Evolutionary conservation across 768 basidiomycete genomes (phyloP), one percentile per base, ranked within the genome.

Genomic region (Rhodotorula toruloides): DNA sequence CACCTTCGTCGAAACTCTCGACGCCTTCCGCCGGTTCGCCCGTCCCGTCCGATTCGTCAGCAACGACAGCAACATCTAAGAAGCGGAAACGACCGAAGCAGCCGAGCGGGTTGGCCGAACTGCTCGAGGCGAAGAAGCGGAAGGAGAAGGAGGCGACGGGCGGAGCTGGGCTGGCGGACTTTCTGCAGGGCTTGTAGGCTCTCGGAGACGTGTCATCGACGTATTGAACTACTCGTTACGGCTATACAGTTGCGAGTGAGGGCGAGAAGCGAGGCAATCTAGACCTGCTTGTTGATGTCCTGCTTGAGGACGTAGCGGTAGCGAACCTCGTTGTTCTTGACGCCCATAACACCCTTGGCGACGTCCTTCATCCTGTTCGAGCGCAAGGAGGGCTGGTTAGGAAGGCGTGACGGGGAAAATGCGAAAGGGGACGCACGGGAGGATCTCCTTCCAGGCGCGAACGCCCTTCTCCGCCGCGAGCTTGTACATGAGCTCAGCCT

Each of bases 401-500:
- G 80, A 83, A 27, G 82, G 80, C 73, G 37, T 17, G 12, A 58
- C 17, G 31, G 22, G 19, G 13, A 42, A 44, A 22, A 14, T 10
- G 27, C 34, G 27, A 17, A 22, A 36, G 36, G 22, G 11, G 46
- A 34, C 40, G 34, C 27, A 56, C 48, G 52, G 52, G 54, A 42
- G 25, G 39, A 54, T 31, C 55, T 65, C 59, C 66, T 65, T 67
- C 62, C 63, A 68, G 7, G 60, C 53, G 39, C 43, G 54, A 56
- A 87, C 77, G 4, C 77, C 78, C 75, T 86, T 83, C 67, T 84
- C 78, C 11, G 80, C 81, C 5, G 83, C 84, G 39, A 86, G 80
- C 58, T 83, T 72, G 53, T 85, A 79, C 85, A 86, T 87, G 54
- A 79, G 80, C n/a, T 81, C 44, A 25, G 58, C 81, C 72, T 86